Base-by-base conservation (phyloP, 2,329 filamentous ascomycete species). In the Tolypocladium paradoxum region DNA sequence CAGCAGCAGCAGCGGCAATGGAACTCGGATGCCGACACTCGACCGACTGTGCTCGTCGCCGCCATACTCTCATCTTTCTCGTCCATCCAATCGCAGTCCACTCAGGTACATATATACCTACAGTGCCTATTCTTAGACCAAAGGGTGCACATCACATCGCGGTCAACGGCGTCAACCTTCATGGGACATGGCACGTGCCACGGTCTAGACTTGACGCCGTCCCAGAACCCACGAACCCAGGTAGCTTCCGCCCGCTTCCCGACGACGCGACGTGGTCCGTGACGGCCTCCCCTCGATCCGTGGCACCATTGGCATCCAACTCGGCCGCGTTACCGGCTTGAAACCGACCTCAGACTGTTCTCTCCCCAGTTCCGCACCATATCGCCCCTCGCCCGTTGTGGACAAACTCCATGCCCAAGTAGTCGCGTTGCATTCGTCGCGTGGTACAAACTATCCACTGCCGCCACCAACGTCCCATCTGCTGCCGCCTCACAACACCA, bases 401-500 rank as follows among this genome's bases (percentile, higher is more conserved):
- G 24, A 43, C 11, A 18, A 16, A 43, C 24, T 27, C 38, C 20
- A 43, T n/a, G 18, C 22, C 22, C 38, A 27, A 43, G 22, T 7
- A 7, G 38, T 12, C 22, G 20, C 7, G 37, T 2, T 11, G 37
- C 20, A 22, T 24, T 12, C 38, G 22, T 24, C 4, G 38, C 38
- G 22, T 43, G 5, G 20, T 6, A 24, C 20, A 24, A 6, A 6
- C 3, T 11, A 24, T 24, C 22, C 38, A 7, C 11, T 27, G 22
- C 6, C 9, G 37, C 37, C 20, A 40, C 36, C 36, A 14, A 14
- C 20, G 9, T 40, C 20, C 22, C 12, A 7, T 43, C 4, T 29
- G 14, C n/a, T 34, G 49, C 6, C 12, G 29, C 18, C 54, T 63
- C 73, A 87, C 63, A 87, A 72, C 66, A 84, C 74, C 63, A 91